phyloP scores from a whole-genome alignment of 148 eudicot genomes.

The Rhododendron simsii region DNA sequence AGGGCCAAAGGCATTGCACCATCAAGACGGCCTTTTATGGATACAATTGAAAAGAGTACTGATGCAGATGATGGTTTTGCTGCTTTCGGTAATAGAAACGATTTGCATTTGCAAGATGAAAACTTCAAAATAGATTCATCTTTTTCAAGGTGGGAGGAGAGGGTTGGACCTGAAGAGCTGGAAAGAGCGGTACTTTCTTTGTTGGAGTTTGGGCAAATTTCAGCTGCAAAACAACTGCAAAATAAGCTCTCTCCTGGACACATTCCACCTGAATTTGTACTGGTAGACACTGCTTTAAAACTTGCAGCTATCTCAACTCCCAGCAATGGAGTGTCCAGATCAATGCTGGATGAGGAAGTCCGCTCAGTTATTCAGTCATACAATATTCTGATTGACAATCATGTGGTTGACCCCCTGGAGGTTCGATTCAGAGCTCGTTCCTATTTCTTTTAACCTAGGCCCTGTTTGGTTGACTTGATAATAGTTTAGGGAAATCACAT shows the following conservation, averaged over 20 bases:
- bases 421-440: constrained; percentile 23
- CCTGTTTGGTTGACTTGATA: background rate
- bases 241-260: constrained; percentile 71
- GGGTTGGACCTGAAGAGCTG: constrained; percentile 83
- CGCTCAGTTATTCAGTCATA: constrained; percentile 53
- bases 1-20: constrained; percentile 58
- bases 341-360: constrained; percentile 69
- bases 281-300: constrained; percentile 75
- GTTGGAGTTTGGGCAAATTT: constrained; percentile 87
- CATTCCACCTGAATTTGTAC: constrained; percentile 59
- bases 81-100: constrained; percentile 34
- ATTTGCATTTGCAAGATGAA: constrained; percentile 46
- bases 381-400: constrained; percentile 38
- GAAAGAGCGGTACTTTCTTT: constrained; percentile 93
- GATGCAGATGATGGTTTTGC: constrained; percentile 49
- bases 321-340: constrained; percentile 36
- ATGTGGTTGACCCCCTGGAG: constrained; percentile 64
- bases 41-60: constrained; percentile 38
- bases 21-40: constrained; percentile 51
- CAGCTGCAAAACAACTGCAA: constrained; percentile 95
- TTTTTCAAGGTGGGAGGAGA: constrained; percentile 88
- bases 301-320: constrained; percentile 84
- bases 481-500: background rate
- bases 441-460: background rate
- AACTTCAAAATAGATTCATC: constrained; percentile 53